Conservation (phyloP, 306 rosid species). For the Ormosia emarginata region DNA sequence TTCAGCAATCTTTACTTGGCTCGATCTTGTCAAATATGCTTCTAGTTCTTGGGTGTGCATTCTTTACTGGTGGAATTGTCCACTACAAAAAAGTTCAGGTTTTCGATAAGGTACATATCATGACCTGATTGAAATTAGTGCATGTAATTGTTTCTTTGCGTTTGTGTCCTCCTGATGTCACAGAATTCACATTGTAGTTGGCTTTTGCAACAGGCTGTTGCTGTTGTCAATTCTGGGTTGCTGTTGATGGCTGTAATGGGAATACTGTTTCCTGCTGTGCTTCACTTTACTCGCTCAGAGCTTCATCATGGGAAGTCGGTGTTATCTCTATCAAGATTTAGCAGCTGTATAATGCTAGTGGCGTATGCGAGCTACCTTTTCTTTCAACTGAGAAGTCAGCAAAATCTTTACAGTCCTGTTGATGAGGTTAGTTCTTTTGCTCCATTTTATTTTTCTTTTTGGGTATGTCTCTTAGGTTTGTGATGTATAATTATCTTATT, state of each 20-base stretch:
- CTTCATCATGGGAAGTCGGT: constrained; percentile 78
- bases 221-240: constrained; percentile 82
- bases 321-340: constrained; percentile 81
- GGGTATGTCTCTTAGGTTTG: not conserved
- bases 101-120: constrained; percentile 62
- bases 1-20: constrained; percentile 87
- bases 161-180: not conserved
- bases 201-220: constrained; percentile 67
- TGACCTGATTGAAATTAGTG: not conserved
- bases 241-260: constrained; percentile 97
- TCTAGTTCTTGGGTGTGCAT: constrained; percentile 90
- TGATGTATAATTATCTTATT: not conserved
- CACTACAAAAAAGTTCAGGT: constrained; percentile 56
- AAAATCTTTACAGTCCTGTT: constrained; percentile 47
- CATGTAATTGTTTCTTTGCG: not conserved
- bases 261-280: constrained; percentile 81
- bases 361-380: constrained; percentile 86
- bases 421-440: constrained; percentile 51
- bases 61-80: constrained; percentile 79
- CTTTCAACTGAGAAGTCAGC: constrained; percentile 77
- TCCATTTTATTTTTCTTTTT: not conserved
- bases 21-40: constrained; percentile 94
- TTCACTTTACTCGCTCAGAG: constrained; percentile 85
- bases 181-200: constrained; percentile 20
- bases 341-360: constrained; percentile 82